A percentile compares a stretch with the other conserved stretches of the same genome.
Evolutionary conservation across 1,139 yeast genomes (phyloP).

Genomic region (Nakaseomyces nivariensis): DNA sequence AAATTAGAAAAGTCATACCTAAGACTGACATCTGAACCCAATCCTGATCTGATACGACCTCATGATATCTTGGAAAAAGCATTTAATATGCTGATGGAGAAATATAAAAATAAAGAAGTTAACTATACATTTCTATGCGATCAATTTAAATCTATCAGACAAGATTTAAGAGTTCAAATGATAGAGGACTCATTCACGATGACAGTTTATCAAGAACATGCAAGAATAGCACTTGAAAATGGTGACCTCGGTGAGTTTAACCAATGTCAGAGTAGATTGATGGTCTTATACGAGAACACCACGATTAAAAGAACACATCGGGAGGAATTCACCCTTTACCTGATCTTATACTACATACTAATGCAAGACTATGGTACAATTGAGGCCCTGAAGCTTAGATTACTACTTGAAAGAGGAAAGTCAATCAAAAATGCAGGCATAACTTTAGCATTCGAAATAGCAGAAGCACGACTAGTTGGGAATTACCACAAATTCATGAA

Average conservation of each 20-base stretch:
- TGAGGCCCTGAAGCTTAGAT: conserved; percentile 26
- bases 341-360: conserved; percentile 67
- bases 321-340: conserved; percentile 63
- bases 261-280: conserved; percentile 83
- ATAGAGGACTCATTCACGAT: conserved; percentile 72
- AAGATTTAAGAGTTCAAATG: conserved; percentile 88
- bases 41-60: conserved; percentile 77
- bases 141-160: conserved; percentile 85
- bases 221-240: conserved; percentile 73
- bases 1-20: conserved; percentile 67
- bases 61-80: conserved; percentile 49
- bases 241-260: conserved; percentile 88
- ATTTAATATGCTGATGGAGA: conserved; percentile 42
- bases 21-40: conserved; percentile 85
- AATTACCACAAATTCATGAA: conserved; percentile 49
- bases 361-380: conserved; percentile 50
- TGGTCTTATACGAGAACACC: conserved; percentile 43
- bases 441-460: conserved; percentile 37
- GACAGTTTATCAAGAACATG: conserved; percentile 75
- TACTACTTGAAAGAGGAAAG: conserved; percentile 18
- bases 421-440: conserved; percentile 27
- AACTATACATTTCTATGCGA: conserved; percentile 72
- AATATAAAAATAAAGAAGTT: conserved; percentile 43
- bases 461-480: conserved; percentile 32
- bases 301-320: conserved; percentile 32